Base-by-base conservation (phyloP, 164 flowering plant genomes). In the Aristolochia contorta region DNA sequence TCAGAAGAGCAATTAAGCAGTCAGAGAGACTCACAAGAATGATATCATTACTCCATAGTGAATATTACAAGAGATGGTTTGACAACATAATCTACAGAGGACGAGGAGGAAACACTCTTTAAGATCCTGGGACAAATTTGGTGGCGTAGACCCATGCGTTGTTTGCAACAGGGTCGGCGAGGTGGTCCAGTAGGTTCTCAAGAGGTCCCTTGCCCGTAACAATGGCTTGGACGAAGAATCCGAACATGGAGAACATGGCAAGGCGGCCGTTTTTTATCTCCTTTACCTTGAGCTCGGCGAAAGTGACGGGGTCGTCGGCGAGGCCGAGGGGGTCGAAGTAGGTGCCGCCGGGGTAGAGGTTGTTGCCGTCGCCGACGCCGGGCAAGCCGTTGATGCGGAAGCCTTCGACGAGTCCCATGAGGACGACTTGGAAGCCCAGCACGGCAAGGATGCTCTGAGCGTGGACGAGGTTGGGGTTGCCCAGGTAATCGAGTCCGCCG, bases 221-320 rank as follows among this genome's bases (percentile, higher is more conserved):
- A 69, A 83, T 83, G 43, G 87, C 87, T 46, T 83, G 87, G 33
- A 83, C 87, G 63, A 85, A 85, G 84, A 85, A 85, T 0, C 88
- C 86, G 56, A 85, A 85, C 91, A 85, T 85, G 53, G 91, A 85
- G 74, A 85, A 83, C 91, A 83, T 85, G 27, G 92, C 92, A 12
- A 86, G 79, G 56, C 88, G 48, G 13, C 86, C 92, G 45, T 86
- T 86, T 82, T 86, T 83, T 75, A 86, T 82, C 51, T 86, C 92
- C 78, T 86, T 85, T 61, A 85, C 88, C 76, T 83, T 83, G 60
- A 85, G 83, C 79, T 83, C 88, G 8, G 88, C 88, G 54, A 83
- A 80, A 12, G 88, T 76, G 52, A 70, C 78, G 0, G 88, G 92
- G 64, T 85, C 88, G 62, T 85, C 88, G 3, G 88, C 86, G 16